Percentiles rank a stretch among this genome's conserved stretches.
These are phyloP conservation scores for Saccharum spontaneum DNA, from an alignment of 176 grass and related monocot genomes.

Conservation along the genomic window DNA sequence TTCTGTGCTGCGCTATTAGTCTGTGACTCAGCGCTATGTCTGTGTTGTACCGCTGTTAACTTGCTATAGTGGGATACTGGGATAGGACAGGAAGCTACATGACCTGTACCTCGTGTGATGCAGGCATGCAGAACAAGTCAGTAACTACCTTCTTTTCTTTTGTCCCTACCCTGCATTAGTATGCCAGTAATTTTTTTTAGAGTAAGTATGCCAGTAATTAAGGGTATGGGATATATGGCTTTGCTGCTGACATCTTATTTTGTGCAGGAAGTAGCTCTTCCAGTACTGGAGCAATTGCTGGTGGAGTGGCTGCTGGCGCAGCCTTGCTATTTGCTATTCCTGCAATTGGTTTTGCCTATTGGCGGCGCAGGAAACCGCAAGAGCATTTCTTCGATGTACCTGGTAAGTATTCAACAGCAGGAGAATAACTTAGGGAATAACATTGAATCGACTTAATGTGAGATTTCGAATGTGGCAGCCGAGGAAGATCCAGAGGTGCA, in stretches of 20 bases:
- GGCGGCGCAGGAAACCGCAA: conserved; percentile 73
- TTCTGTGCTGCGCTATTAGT: background rate
- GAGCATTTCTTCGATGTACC: conserved; percentile 90
- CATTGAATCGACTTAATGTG: conserved; percentile 24
- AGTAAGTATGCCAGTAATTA: background rate
- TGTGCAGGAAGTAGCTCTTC: conserved; percentile 74
- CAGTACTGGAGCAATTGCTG: conserved; percentile 90
- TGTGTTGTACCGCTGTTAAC: background rate
- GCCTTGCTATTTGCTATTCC: conserved; percentile 81
- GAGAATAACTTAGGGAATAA: conserved; percentile 21
- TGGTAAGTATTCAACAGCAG: conserved; percentile 47
- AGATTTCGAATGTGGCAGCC: conserved; percentile 47
- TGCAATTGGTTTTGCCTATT: conserved; percentile 84
- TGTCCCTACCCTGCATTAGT: background rate
- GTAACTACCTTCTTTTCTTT: background rate
- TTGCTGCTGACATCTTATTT: conserved; percentile 19
- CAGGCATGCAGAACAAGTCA: background rate
- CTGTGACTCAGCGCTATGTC: background rate
- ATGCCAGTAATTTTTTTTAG: background rate
- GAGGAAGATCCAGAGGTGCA: conserved; percentile 91
- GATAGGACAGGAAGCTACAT: background rate
- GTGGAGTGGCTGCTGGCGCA: conserved; percentile 86
- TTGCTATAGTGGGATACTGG: background rate
- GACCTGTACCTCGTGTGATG: background rate
- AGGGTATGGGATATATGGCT: conserved; percentile 1